Conservation (phyloP, 495 filamentous ascomycete genomes). For the Xylaria scruposa region DNA sequence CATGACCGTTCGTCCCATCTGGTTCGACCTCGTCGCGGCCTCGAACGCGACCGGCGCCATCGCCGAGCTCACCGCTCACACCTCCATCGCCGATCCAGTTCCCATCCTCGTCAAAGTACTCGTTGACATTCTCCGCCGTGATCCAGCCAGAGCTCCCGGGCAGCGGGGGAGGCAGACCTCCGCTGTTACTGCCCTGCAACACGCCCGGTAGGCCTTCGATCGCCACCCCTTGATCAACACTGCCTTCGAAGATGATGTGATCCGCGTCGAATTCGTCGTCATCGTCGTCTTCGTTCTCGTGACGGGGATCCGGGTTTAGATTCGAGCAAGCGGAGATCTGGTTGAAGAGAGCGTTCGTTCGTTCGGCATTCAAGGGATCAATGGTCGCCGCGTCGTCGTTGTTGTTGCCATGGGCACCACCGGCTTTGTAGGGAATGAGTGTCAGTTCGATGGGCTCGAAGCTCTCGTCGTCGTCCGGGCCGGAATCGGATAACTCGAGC, state of each 20-base stretch:
- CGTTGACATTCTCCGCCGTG: constrained; percentile 90
- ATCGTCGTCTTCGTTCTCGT: constrained; percentile 53
- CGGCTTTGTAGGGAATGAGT: constrained; percentile 62
- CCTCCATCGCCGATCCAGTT: constrained; percentile 59
- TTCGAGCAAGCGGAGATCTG: constrained; percentile 88
- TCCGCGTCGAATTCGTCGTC: constrained; percentile 51
- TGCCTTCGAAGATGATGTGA: constrained; percentile 64
- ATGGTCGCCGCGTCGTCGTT: constrained; percentile 23
- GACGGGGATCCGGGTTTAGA: constrained; percentile 82
- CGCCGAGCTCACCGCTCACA: constrained; percentile 51
- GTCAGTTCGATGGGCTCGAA: constrained; percentile 75
- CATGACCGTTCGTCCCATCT: constrained; percentile 39
- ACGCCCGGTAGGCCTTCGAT: constrained; percentile 57
- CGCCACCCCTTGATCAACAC: constrained; percentile 38
- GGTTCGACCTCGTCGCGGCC: constrained; percentile 47
- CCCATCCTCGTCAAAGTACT: constrained; percentile 67
- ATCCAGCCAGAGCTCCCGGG: constrained; percentile 94
- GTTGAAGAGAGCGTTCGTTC: constrained; percentile 65
- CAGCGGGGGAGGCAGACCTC: constrained; percentile 74
- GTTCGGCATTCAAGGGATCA: constrained; percentile 43
- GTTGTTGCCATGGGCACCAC: neutral
- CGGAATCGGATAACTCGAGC: constrained; percentile 65
- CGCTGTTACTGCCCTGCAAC: constrained; percentile 49
- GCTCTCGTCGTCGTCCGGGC: constrained; percentile 68
- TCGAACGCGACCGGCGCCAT: constrained; percentile 52